Conservation (phyloP, 164 flowering plant genomes). For the Vitis labrusca region DNA sequence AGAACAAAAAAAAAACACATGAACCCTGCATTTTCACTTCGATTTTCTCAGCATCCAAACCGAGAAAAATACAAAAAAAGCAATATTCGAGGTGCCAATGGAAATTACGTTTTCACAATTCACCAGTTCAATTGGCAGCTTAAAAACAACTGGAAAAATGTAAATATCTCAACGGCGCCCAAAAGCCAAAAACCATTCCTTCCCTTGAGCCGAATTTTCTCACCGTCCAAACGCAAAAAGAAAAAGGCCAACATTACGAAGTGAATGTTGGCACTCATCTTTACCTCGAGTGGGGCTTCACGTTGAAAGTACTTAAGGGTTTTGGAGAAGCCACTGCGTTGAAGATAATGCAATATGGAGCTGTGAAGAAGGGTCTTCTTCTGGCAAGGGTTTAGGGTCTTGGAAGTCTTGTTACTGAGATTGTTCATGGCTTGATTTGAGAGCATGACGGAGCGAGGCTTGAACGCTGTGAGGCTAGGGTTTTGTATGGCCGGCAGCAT, state of each 20-base stretch:
- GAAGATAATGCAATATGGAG: slow-evolving; percentile 47
- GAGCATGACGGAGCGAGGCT: slow-evolving; percentile 63
- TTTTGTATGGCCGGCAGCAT: neutral
- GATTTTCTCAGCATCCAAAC: no score
- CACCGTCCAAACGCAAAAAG: neutral
- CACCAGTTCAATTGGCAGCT: no score
- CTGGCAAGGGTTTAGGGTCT: slow-evolving; percentile 1
- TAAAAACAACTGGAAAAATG: no score
- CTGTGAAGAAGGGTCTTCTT: slow-evolving; percentile 30
- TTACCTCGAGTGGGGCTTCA: slow-evolving; percentile 48
- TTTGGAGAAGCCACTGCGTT: slow-evolving; percentile 51
- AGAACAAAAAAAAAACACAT: no score
- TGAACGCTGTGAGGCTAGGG: slow-evolving; percentile 32
- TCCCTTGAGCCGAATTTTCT: no score
- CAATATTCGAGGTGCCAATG: no score
- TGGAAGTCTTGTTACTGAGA: neutral
- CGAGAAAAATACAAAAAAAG: no score
- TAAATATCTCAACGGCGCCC: no score
- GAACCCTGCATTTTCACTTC: no score
- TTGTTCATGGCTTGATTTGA: slow-evolving; percentile 18
- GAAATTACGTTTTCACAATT: no score
- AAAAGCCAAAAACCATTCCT: no score
- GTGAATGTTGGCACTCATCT: neutral
- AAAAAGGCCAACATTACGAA: neutral
- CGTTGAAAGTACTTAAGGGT: slow-evolving; percentile 52